These are phyloP conservation scores for Ascochyta lentis DNA, from an alignment of 2,329 filamentous ascomycete genomes.

Conservation along the genomic window DNA sequence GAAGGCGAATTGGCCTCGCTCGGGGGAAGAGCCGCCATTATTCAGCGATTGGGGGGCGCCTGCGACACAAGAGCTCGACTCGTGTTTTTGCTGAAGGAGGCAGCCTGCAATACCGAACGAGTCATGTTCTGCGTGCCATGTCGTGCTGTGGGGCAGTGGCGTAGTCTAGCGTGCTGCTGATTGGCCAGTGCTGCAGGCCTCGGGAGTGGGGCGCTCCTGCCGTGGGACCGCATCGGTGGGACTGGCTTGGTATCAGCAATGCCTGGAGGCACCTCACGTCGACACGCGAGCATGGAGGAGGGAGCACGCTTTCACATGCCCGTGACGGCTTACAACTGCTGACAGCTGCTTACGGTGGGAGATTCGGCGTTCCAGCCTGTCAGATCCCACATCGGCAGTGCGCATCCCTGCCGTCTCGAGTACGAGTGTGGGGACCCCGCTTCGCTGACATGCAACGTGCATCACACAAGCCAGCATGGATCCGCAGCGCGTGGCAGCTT, in stretches of 20 bases:
- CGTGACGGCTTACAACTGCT: too few relatives aligned
- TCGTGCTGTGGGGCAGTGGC: not conserved
- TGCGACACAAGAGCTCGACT: conserved; percentile 10
- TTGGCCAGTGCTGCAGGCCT: not conserved
- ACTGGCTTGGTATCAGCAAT: too few relatives aligned
- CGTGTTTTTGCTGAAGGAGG: conserved; percentile 4
- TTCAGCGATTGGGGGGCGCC: conserved; percentile 8
- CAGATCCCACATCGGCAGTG: too few relatives aligned
- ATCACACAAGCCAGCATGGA: conserved; percentile 6
- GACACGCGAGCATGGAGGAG: too few relatives aligned
- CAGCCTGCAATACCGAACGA: not conserved
- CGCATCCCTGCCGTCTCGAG: too few relatives aligned
- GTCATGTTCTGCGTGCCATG: conserved; percentile 1
- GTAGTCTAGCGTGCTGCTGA: not conserved
- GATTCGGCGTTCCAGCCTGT: too few relatives aligned
- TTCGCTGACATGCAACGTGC: conserved; percentile 9
- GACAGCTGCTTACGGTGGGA: too few relatives aligned
- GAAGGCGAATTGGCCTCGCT: conserved; percentile 30
- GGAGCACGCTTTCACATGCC: too few relatives aligned
- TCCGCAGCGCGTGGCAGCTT: not conserved
- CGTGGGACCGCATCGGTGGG: not conserved
- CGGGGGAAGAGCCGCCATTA: conserved; percentile 28
- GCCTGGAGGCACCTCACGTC: too few relatives aligned
- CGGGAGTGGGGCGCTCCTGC: not conserved
- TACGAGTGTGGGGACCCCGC: conserved; percentile 13